Evolutionary conservation across 2,329 filamentous ascomycete genomes (phyloP), one percentile per base, ranked within the genome.

Genomic region (Curvularia eragrostidis): DNA sequence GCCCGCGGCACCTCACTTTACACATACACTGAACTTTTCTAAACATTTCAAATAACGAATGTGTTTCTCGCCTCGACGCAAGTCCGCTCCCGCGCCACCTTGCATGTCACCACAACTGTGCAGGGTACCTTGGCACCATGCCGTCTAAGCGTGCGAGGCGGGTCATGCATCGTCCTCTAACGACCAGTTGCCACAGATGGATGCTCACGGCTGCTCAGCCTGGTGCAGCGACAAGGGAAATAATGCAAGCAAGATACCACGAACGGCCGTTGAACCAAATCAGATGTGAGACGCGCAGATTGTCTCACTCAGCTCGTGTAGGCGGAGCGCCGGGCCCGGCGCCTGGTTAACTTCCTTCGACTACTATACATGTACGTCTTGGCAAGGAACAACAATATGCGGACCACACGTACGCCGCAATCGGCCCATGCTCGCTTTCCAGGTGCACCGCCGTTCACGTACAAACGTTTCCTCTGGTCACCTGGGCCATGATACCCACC

Each of bases 221-320:
- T 61, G 30, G 56, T 60, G 59, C 50, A 57, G 54, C 59, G 57
- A 57, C 56, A 53, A 60, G 48, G 47, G 54, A 32, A 54, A 38
- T 52, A 52, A 32, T 32, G 44, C 61, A 66, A 62, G 59, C 65
- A 66, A 65, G 59, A 68, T 57, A 54, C 66, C 59, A 63, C 65
- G 65, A 61, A 54, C 58, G 66, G 62, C 63, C 63, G 61, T 61
- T 48, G 47, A 53, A 46, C 54, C 58, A 59, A 61, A 50, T 52
- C 39, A 46, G 49, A 49, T 54, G 56, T 55, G 62, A 60, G 61
- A 65, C 56, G 59, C 57, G 63, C 61, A 52, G 58, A 60, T 54
- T 61, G 66, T 71, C 68, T 68, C 66, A 70, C 65, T 36, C 62
- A 56, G 64, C 61, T 65, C 51, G 59, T 64, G 69, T 63, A 61